Evolutionary conservation across 1,284 basidiomycete genomes (phyloP).

Genomic region (Takashimella tepidaria): DNA sequence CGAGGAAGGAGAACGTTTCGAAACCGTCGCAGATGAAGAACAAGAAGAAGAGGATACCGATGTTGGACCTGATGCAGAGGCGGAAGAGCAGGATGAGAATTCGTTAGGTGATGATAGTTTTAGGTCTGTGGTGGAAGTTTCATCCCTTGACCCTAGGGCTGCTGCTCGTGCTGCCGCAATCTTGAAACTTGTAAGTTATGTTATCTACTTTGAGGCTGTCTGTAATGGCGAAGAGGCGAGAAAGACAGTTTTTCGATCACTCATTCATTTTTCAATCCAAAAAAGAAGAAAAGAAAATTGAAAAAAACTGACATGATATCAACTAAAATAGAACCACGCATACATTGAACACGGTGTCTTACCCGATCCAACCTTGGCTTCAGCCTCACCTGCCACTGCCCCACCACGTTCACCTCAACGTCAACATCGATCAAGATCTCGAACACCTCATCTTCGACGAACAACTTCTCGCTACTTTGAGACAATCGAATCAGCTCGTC

Average conservation of each 20-base stretch:
- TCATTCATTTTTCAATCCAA: too few relatives aligned
- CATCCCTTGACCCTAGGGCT: slow-evolving; percentile 69
- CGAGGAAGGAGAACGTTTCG: slow-evolving; percentile 17
- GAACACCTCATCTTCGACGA: background rate
- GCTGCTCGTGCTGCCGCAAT: slow-evolving; percentile 87
- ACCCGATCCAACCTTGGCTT: slow-evolving; percentile 21
- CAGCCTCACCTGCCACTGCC: slow-evolving; percentile 32
- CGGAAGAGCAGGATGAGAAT: background rate
- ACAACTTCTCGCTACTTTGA: slow-evolving; percentile 36
- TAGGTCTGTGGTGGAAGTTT: slow-evolving; percentile 61
- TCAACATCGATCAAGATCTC: slow-evolving; percentile 1
- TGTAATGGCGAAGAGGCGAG: too few relatives aligned
- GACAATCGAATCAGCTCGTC: slow-evolving; percentile 21
- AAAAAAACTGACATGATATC: too few relatives aligned
- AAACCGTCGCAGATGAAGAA: slow-evolving; percentile 10
- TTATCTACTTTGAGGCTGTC: background rate
- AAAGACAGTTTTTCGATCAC: too few relatives aligned
- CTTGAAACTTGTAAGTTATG: slow-evolving; percentile 62
- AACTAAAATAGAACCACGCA: slow-evolving; percentile 63
- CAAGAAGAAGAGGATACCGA: slow-evolving; percentile 22
- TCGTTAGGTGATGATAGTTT: background rate
- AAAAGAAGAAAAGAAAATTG: too few relatives aligned
- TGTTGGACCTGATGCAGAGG: slow-evolving; percentile 4
- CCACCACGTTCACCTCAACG: slow-evolving; percentile 15
- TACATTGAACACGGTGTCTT: slow-evolving; percentile 62